Evolutionary conservation across 768 basidiomycete genomes (phyloP).

Genomic region (Boletellus ananiceps): DNA sequence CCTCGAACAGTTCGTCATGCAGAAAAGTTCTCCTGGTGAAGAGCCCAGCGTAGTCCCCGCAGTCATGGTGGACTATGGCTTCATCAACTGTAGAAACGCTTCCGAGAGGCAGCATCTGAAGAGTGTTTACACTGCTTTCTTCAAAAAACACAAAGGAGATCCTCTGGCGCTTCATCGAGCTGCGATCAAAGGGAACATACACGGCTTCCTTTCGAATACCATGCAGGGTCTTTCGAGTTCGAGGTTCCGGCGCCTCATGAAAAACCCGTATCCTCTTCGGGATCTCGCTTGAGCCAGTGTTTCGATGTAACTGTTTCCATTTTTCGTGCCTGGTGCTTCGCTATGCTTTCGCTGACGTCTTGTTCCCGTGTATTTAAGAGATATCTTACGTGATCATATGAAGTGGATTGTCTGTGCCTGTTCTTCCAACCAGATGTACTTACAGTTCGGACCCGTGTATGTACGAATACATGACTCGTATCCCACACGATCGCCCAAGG

Average conservation of each 20-base stretch:
- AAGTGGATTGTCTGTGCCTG: too few relatives aligned
- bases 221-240: slow-evolving; percentile 21
- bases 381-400: neutral
- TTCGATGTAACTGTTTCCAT: neutral
- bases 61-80: slow-evolving; percentile 11
- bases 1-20: slow-evolving; percentile 4
- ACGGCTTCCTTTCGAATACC: slow-evolving; percentile 21
- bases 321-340: neutral
- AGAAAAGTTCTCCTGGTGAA: neutral
- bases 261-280: slow-evolving; percentile 26
- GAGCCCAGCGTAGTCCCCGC: neutral
- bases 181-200: slow-evolving; percentile 30
- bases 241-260: slow-evolving; percentile 28
- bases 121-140: slow-evolving; percentile 32
- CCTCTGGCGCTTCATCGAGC: slow-evolving; percentile 37
- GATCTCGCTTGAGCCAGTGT: neutral
- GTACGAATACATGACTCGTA: too few relatives aligned
- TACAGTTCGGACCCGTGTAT: too few relatives aligned
- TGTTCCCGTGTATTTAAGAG: neutral
- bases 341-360: neutral
- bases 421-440: too few relatives aligned
- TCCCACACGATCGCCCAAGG: too few relatives aligned
- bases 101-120: slow-evolving; percentile 21
- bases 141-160: slow-evolving; percentile 20
- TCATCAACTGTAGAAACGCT: slow-evolving; percentile 9